phyloP scores from a whole-genome alignment of 257 asterid genomes.

The Gentiana macrophylla region DNA sequence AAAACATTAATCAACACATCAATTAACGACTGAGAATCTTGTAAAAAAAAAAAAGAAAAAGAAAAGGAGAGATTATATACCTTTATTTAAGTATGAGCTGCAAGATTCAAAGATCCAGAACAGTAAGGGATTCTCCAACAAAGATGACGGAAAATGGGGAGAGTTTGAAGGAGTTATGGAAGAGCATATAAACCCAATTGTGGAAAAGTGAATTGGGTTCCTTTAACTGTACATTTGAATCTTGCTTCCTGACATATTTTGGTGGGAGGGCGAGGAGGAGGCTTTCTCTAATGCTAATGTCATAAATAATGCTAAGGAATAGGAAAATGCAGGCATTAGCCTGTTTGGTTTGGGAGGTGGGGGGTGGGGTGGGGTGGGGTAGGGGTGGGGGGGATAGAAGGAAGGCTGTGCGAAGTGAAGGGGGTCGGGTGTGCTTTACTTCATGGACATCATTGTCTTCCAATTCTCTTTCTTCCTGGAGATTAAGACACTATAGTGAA shows the following conservation, averaged over 20 bases:
- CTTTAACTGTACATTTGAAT: not conserved
- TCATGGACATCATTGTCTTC: no score
- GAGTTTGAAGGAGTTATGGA: not conserved
- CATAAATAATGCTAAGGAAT: no score
- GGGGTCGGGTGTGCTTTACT: no score
- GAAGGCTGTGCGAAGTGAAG: no score
- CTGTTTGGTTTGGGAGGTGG: no score
- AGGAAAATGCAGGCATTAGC: no score
- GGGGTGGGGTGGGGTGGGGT: no score
- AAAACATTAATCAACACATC: no score
- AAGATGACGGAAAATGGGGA: not conserved
- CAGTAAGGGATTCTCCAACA: constrained; percentile 5
- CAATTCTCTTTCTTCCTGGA: no score
- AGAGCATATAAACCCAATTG: constrained; percentile 6
- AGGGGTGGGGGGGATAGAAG: no score
- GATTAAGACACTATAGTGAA: no score
- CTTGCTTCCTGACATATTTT: constrained; percentile 1
- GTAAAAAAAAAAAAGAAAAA: not conserved
- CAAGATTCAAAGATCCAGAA: constrained; percentile 37
- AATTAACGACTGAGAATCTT: not conserved
- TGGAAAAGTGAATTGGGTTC: not conserved
- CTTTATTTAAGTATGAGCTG: constrained; percentile 12
- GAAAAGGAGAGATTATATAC: constrained; percentile 13
- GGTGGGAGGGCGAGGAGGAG: not conserved
- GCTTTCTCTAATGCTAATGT: no score